Evolutionary conservation across 2,329 filamentous ascomycete species (phyloP).

Genomic region (Neobulgaria alba): DNA sequence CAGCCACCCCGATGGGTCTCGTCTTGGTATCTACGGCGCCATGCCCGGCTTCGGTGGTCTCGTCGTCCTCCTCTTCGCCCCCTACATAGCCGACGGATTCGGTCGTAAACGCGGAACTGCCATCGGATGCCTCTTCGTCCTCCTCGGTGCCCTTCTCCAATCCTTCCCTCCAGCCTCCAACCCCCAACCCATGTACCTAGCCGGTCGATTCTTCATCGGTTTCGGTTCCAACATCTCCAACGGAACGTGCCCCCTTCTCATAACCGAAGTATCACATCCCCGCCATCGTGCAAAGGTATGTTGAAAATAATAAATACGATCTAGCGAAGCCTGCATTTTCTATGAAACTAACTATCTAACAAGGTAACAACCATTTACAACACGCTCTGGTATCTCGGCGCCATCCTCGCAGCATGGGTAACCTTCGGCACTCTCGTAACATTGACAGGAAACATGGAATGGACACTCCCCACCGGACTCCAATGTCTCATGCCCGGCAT

Average conservation of each 20-base stretch:
- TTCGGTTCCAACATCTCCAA: constrained; percentile 33
- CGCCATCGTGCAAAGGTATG: constrained; percentile 30
- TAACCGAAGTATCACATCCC: constrained; percentile 31
- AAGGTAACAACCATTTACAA: constrained; percentile 31
- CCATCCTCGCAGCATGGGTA: constrained; percentile 18
- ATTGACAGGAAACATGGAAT: constrained; percentile 7
- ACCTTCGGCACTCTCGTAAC: constrained; percentile 12
- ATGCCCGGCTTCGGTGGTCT: constrained; percentile 38
- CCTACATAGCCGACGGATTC: constrained; percentile 36
- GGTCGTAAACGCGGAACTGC: constrained; percentile 36
- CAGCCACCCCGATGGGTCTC: constrained; percentile 21
- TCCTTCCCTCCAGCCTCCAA: constrained; percentile 26
- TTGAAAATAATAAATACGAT: constrained; percentile 17
- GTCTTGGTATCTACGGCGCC: constrained; percentile 33
- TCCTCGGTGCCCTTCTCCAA: constrained; percentile 33
- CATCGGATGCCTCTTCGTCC: constrained; percentile 33
- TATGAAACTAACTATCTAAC: neutral
- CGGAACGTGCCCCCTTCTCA: constrained; percentile 30
- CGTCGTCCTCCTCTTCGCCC: constrained; percentile 35
- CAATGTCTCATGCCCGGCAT: constrained; percentile 15
- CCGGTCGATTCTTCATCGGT: constrained; percentile 27
- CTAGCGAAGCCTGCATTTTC: too few relatives aligned
- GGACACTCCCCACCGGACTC: constrained; percentile 11
- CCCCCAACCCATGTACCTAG: constrained; percentile 31
- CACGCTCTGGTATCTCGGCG: constrained; percentile 31